Base-by-base conservation (phyloP, 2,329 filamentous ascomycete species). In the Trichoderma pleuroti region DNA sequence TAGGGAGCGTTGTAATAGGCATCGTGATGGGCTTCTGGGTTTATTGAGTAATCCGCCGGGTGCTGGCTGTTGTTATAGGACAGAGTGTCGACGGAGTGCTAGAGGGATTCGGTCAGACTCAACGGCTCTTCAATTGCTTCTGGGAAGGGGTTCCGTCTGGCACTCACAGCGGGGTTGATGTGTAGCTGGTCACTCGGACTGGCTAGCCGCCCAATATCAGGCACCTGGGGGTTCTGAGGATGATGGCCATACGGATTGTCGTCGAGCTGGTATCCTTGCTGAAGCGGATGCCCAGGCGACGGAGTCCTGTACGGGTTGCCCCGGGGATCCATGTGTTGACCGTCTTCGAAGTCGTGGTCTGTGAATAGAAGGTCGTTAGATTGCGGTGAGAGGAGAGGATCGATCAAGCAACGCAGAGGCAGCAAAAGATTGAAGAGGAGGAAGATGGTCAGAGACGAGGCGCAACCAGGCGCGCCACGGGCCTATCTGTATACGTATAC, bases 11-110 rank as follows among this genome's bases (percentile, higher is more conserved):
- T 93, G 80, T 92, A 95, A 83, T 97, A 97, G 69, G 89, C 88
- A 80, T 97, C 93, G 78, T 96, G 93, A 77, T 97, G 93, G 71
- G 91, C 90, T 79, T 97, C 91, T 11, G 95, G 94, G 77, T 93
- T 90, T 72, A 97, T 82, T 5, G 90, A 85, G 79, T 96, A 94
- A 70, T 94, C 92, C 71, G 85, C 85, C 54, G 88, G 86, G 72
- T 80, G 80, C 68, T 81, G 81, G 70, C 81, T 82, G 66, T 80
- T 82, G 34, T 84, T 84, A 72, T 87, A 86, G 12, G 81, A 82
- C 21, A 88, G 74, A 74, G 84, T 85, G 66, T 86, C 85, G 10
- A 86, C 78, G 5, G 87, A 88, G 77, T 87, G 85, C 86, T 87
- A 52, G 12, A 49, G 12, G 14, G 11, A 16, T 46, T 14, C 28